Base-by-base conservation (phyloP, 2,329 filamentous ascomycete genomes). In the Didymella glomerata region DNA sequence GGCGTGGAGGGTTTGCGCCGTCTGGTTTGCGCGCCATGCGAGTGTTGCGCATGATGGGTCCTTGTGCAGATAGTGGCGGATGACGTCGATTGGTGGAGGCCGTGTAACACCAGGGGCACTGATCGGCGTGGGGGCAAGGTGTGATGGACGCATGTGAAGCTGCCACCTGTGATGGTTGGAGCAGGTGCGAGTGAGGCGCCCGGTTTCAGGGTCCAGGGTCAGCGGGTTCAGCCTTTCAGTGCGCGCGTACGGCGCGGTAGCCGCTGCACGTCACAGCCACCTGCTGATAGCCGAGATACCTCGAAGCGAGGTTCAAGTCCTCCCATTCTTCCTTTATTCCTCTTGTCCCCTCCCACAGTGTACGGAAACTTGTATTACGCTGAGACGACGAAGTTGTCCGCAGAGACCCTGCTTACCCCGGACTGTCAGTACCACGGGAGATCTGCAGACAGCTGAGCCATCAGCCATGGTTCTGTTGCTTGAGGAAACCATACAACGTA, bases 11-110 rank as follows among this genome's bases (percentile, higher is more conserved):
- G n/a, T 36, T 50, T 20, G 46, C 22, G 50, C 50, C 25, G 11
- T 59, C 32, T 54, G 50, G 56, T 59, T 54, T 50, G 56, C 46
- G 27, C 38, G 32, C 49, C 56, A 54, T 50, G 56, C 27, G 46
- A 32, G 22, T 40, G 41, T n/a, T 36, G 46, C 56, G 56, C 56
- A 59, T 59, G 56, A 54, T 51, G 18, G 49, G 20, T 34, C 41
- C 46, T 50, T 28, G 56, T 51, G 47, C 56, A 54, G 53, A 36
- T 46, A 27, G 47, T 25, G 47, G 50, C 56, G 41, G 42, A 59
- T 59, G 56, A 59, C 56, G 56, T 59, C 56, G 32, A 16, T 22
- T 16, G 27, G 40, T 42, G 41, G 18, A 28, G 13, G 30, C 22
- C 11, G 45, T 54, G 50, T 50, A 49, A 48, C 56, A 47, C 34